Conservation (phyloP, 2,329 filamentous ascomycete genomes). For the Microsporum ferrugineum region DNA sequence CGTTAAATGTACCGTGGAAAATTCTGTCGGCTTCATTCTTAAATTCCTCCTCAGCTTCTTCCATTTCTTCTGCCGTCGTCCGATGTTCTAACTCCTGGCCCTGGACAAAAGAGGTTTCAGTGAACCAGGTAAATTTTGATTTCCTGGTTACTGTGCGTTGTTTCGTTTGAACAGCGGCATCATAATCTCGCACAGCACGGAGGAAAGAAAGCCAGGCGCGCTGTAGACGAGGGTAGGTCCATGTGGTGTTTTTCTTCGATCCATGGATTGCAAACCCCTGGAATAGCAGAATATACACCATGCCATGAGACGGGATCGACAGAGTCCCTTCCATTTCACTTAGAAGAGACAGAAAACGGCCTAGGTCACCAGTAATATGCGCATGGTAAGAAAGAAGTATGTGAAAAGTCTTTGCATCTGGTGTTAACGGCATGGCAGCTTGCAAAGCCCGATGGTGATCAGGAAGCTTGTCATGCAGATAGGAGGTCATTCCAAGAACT, state of each 20-base stretch:
- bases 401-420: conserved; percentile 67
- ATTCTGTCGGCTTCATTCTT: not conserved
- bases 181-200: conserved; percentile 29
- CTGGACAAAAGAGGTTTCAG: not conserved
- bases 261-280: conserved; percentile 71
- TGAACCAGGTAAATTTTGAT: conserved; percentile 12
- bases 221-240: conserved; percentile 60
- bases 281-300: conserved; percentile 70
- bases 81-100: not conserved
- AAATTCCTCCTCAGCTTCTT: not conserved
- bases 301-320: conserved; percentile 57
- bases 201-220: conserved; percentile 57
- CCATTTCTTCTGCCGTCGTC: not conserved
- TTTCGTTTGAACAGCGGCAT: conserved; percentile 17
- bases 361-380: conserved; percentile 55
- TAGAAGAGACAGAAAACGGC: conserved; percentile 58
- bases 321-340: conserved; percentile 64
- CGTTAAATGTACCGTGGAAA: not conserved
- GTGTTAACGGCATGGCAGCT: conserved; percentile 52
- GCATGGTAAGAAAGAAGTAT: conserved; percentile 68
- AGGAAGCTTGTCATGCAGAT: conserved; percentile 38
- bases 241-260: conserved; percentile 51
- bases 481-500: conserved; percentile 37
- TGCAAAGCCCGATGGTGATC: conserved; percentile 53
- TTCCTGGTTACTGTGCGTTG: conserved; percentile 9